Conservation (phyloP, 257 asterid species). For the Solanum commersonii region DNA sequence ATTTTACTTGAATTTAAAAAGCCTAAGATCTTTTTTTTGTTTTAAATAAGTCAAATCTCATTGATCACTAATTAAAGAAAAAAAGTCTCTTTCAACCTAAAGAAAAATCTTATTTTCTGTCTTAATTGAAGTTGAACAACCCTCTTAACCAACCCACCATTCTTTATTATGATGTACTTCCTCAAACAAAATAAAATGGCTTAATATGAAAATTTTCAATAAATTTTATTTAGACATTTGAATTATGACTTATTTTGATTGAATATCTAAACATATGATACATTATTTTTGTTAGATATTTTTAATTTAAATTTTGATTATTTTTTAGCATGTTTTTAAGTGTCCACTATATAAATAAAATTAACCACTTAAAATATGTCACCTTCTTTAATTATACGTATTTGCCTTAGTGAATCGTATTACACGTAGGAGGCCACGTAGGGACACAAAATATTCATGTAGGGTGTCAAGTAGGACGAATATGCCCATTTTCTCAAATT, state of each 20-base stretch:
- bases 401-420: neutral
- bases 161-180: neutral
- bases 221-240: neutral
- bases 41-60: neutral
- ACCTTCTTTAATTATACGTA: neutral
- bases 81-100: neutral
- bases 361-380: neutral
- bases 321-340: neutral
- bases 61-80: neutral
- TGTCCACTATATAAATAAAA: neutral
- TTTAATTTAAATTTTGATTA: neutral
- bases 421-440: too few species aligned
- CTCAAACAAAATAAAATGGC: neutral
- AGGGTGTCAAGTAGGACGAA: too few species aligned
- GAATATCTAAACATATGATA: neutral
- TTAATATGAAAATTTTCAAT: neutral
- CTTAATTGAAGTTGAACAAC: neutral
- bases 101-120: neutral
- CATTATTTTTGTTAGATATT: neutral
- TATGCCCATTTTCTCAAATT: too few species aligned
- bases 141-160: neutral
- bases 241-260: neutral
- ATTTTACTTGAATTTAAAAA: neutral
- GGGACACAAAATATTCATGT: too few species aligned
- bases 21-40: neutral